Evolutionary conservation across 345 rosid genomes (phyloP).

Genomic region (Camelina hispida): DNA sequence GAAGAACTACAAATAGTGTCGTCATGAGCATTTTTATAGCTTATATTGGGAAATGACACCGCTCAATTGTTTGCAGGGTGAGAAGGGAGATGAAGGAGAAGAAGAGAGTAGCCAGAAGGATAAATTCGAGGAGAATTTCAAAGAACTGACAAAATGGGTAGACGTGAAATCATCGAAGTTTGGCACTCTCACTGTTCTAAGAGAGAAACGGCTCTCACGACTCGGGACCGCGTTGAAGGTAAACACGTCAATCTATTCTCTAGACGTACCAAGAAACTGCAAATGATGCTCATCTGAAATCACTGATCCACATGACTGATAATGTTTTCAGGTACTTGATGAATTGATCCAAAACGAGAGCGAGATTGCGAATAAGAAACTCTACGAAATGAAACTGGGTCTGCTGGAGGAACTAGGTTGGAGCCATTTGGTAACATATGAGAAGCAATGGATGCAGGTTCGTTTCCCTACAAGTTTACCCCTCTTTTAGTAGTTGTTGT

Average conservation of each 20-base stretch:
- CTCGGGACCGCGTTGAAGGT: conserved; percentile 95
- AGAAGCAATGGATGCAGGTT: conserved; percentile 86
- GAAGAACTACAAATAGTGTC: conserved; percentile 2
- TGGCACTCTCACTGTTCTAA: conserved; percentile 69
- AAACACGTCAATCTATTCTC: neutral
- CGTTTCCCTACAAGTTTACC: conserved; percentile 83
- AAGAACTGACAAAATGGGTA: conserved; percentile 85
- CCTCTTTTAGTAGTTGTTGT: conserved; percentile 55
- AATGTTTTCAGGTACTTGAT: conserved; percentile 60
- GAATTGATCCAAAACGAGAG: conserved; percentile 79
- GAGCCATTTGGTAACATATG: conserved; percentile 68
- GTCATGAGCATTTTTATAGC: neutral
- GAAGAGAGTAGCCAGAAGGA: conserved; percentile 53
- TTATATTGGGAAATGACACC: conserved; percentile 8
- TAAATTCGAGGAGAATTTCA: conserved; percentile 75
- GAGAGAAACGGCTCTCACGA: conserved; percentile 72
- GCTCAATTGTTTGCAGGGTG: conserved; percentile 47
- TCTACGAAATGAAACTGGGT: conserved; percentile 72
- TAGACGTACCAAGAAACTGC: conserved; percentile 4
- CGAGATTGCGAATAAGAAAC: conserved; percentile 79
- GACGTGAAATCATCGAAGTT: conserved; percentile 80
- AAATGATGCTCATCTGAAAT: conserved; percentile 12
- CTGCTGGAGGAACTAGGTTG: conserved; percentile 86
- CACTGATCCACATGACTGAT: conserved; percentile 11
- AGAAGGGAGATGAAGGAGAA: conserved; percentile 53